Percentiles rank a stretch among this genome's conserved stretches.
Conservation (phyloP, 805 yeast species). For the Candida tammaniensis region DNA sequence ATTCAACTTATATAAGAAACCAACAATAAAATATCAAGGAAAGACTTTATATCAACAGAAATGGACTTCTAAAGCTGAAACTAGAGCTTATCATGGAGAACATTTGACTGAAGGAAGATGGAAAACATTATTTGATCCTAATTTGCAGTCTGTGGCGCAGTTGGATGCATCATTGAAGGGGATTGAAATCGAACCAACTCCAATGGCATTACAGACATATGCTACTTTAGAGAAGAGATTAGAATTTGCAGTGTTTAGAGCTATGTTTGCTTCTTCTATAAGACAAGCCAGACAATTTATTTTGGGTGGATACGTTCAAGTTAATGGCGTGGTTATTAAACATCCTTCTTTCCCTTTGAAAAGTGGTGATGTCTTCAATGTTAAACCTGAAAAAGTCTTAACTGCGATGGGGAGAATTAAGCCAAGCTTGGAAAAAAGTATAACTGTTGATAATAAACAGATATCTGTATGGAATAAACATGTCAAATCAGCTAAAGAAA, state of each 20-base stretch:
- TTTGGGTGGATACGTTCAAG: conserved; percentile 74
- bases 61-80: conserved; percentile 87
- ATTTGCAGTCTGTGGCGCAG: conserved; percentile 83
- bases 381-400: conserved; percentile 81
- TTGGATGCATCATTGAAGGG: conserved; percentile 77
- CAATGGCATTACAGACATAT: conserved; percentile 83
- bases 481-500: conserved; percentile 54
- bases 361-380: conserved; percentile 86
- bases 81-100: conserved; percentile 96
- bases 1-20: conserved; percentile 81
- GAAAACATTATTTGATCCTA: conserved; percentile 66
- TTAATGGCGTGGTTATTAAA: conserved; percentile 75
- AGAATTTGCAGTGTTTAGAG: conserved; percentile 85
- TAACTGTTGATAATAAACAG: conserved; percentile 69
- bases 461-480: conserved; percentile 73
- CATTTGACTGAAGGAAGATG: conserved; percentile 81
- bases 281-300: conserved; percentile 93
- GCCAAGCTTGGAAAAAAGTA: conserved; percentile 69
- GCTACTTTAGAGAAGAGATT: conserved; percentile 85
- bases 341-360: conserved; percentile 76
- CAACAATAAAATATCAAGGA: conserved; percentile 49
- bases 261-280: conserved; percentile 89
- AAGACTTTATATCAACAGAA: conserved; percentile 86
- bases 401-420: conserved; percentile 81
- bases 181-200: conserved; percentile 57